These are phyloP conservation scores for Penicillium manginii DNA, from an alignment of 495 filamentous ascomycete genomes.

Conservation along the genomic window DNA sequence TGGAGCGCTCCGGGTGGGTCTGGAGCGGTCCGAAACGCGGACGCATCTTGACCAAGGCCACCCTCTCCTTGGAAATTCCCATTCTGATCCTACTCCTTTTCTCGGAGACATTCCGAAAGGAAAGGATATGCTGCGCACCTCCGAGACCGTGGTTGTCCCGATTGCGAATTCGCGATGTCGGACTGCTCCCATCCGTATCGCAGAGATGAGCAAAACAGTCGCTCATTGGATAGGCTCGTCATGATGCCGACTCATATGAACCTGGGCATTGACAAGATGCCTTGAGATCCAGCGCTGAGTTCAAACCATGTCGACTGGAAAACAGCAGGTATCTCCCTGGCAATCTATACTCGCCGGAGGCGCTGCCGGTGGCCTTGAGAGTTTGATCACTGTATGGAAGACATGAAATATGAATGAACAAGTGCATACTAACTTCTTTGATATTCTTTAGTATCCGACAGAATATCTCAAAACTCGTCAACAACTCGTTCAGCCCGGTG, in stretches of 20 bases:
- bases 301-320: neutral
- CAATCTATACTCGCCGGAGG: constrained; percentile 29
- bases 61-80: too few species aligned
- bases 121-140: neutral
- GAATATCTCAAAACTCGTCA: constrained; percentile 30
- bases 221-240: neutral
- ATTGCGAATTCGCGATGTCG: neutral
- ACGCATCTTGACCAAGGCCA: neutral
- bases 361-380: constrained; percentile 24
- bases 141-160: neutral
- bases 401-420: neutral
- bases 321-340: constrained; percentile 17
- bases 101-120: neutral
- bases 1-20: constrained; percentile 15
- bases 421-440: neutral
- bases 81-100: neutral
- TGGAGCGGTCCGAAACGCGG: neutral
- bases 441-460: constrained; percentile 5
- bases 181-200: neutral
- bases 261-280: neutral
- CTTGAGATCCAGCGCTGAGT: neutral
- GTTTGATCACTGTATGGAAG: constrained; percentile 21
- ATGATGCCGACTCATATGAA: neutral
- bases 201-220: neutral
- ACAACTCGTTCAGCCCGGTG: constrained; percentile 15